phyloP scores from a whole-genome alignment of 805 yeast genomes.

The Pichia scutulata region DNA sequence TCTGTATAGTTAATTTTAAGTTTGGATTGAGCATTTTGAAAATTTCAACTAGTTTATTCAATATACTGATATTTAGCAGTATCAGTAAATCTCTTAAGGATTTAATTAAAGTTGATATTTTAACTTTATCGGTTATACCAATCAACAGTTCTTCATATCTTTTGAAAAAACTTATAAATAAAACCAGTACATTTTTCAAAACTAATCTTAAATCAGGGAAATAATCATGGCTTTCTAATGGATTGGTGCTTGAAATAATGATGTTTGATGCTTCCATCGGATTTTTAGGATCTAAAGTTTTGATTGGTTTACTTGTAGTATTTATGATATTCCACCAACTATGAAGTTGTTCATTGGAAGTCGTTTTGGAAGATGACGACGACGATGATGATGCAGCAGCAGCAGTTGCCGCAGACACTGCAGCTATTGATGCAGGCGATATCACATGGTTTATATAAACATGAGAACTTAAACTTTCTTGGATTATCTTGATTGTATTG shows the following conservation, averaged over 20 bases:
- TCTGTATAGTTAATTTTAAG: conserved; percentile 10
- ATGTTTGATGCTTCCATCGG: neutral
- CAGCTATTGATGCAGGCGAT: conserved; percentile 5
- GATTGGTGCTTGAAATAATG: conserved; percentile 4
- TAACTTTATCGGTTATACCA: neutral
- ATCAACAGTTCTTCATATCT: conserved; percentile 4
- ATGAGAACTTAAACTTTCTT: conserved; percentile 17
- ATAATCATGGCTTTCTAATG: conserved; percentile 14
- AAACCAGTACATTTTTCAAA: conserved; percentile 23
- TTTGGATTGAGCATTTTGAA: conserved; percentile 20
- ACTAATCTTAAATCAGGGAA: conserved; percentile 25
- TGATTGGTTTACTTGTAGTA: neutral
- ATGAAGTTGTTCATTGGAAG: neutral
- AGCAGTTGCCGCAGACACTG: conserved; percentile 2
- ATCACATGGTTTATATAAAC: conserved; percentile 23
- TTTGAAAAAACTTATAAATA: conserved; percentile 20
- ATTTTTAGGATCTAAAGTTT: conserved; percentile 3
- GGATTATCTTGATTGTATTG: neutral
- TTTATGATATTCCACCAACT: conserved; percentile 8
- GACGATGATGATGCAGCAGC: neutral
- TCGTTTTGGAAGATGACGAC: too few species aligned
- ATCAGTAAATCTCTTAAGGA: conserved; percentile 16
- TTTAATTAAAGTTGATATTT: neutral
- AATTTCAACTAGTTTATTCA: conserved; percentile 24
- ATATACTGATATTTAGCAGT: conserved; percentile 23